Evolutionary conservation across 495 filamentous ascomycete genomes (phyloP), one percentile per base, ranked within the genome.

Genomic region (Cryomyces antarcticus): DNA sequence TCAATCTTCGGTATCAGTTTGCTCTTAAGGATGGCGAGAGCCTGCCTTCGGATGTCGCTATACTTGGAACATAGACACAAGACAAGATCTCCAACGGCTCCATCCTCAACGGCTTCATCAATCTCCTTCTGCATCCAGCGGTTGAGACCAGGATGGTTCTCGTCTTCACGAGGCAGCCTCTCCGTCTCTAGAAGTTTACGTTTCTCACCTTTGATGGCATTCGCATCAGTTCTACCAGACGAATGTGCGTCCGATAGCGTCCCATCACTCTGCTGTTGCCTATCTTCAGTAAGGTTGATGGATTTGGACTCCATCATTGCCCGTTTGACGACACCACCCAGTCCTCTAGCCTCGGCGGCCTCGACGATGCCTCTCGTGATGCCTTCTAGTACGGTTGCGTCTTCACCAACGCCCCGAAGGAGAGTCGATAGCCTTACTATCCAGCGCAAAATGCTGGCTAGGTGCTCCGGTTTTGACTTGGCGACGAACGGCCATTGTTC

Each of bases 401-500:
- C 57, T 48, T 72, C 69, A 0, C 68, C 69, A 28, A 59, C 53
- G 3, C 52, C 45, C 31, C 56, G 69, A 28, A 76, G 44, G 24
- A 63, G 47, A 41, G 63, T 48, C 54, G 66, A 49, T 50, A 75
- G 36, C 52, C 62, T 52, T 11, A 66, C 61, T 28, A 83, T 48
- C 63, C 78, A 84, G 28, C 60, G 42, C 2, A 68, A 64, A 28
- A 81, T 56, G 3, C 48, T 30, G 34, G 53, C 50, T 40, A 69
- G 62, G 1, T 60, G n/a, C 10, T 48, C 58, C 0, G 60, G 30
- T 13, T 49, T 43, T 17, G 46, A 59, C 45, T 75, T 72, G 12
- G 70, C 50, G 6, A 75, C 62, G 50, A 80, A 92, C 1, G 74
- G 74, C 66, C 82, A 74, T 59, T 94, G 85, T 42, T 93, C 86